These are phyloP conservation scores for Phytophthora aleatoria DNA, from an alignment of 352 stramenopile species.

Conservation along the genomic window DNA sequence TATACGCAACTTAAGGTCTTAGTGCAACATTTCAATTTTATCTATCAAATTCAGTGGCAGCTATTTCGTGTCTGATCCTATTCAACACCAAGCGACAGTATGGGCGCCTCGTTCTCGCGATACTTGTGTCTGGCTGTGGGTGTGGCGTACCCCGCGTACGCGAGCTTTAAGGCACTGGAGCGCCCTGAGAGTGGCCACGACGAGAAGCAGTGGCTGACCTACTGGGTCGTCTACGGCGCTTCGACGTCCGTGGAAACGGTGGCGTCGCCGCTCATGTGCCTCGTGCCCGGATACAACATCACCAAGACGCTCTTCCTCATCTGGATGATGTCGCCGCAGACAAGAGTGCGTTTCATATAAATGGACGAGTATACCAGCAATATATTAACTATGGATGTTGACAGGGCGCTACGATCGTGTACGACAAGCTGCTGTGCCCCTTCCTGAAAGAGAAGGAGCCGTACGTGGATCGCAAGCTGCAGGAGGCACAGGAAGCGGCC, in stretches of 20 bases:
- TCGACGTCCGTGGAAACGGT: conserved; percentile 92
- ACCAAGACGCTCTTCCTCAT: conserved; percentile 96
- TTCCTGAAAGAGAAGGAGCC: conserved; percentile 78
- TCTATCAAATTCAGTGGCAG: conserved; percentile 8
- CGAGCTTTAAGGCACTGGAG: conserved; percentile 81
- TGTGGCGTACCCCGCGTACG: conserved; percentile 70
- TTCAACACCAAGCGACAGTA: conserved; percentile 14
- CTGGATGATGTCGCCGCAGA: conserved; percentile 95
- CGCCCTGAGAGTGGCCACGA: conserved; percentile 46
- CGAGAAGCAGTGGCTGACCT: conserved; percentile 91
- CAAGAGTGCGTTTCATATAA: conserved; percentile 49
- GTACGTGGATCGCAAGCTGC: conserved; percentile 67
- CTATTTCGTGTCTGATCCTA: conserved; percentile 14
- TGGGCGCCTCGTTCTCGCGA: conserved; percentile 62
- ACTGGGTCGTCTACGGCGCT: conserved; percentile 96
- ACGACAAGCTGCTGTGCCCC: conserved; percentile 59
- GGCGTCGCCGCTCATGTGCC: conserved; percentile 49
- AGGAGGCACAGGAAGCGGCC: conserved; percentile 47
- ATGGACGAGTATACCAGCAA: background rate
- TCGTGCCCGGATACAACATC: conserved; percentile 95
- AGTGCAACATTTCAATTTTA: conserved; percentile 7
- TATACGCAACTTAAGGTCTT: conserved; percentile 26
- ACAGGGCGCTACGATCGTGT: conserved; percentile 71
- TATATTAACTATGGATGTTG: conserved; percentile 3
- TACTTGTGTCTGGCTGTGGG: conserved; percentile 55